A percentile compares a stretch with the other conserved stretches of the same genome.
Conservation (phyloP, 108 stramenopile genomes). For the Cyclotella cryptica region DNA sequence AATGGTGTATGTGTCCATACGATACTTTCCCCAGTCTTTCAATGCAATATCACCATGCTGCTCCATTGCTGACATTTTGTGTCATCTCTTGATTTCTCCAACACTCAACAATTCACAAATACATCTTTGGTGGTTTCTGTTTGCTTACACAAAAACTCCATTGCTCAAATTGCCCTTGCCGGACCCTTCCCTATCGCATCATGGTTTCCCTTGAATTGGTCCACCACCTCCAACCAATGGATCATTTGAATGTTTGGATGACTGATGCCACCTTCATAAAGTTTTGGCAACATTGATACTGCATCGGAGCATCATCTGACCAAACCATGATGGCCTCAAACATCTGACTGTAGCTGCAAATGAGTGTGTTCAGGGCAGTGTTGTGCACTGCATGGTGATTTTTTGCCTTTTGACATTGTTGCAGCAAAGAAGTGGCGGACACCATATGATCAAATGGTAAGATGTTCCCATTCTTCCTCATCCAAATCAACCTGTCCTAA, state of each 20-base stretch:
- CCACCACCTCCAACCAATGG: too few relatives aligned
- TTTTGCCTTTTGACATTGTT: too few relatives aligned
- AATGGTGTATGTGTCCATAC: too few relatives aligned
- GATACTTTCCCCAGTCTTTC: too few relatives aligned
- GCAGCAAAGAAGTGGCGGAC: too few relatives aligned
- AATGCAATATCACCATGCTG: neutral
- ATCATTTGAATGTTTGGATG: neutral
- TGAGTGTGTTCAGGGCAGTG: conserved; percentile 11
- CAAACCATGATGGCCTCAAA: conserved; percentile 12
- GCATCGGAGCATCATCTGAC: conserved; percentile 27
- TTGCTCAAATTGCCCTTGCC: neutral
- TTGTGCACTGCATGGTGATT: conserved; percentile 33
- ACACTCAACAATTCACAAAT: conserved; percentile 17
- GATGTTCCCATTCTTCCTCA: too few relatives aligned
- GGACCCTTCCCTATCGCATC: conserved; percentile 28
- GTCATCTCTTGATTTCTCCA: too few relatives aligned
- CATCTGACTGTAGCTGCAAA: neutral
- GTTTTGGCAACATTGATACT: conserved; percentile 3
- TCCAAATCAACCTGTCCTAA: neutral
- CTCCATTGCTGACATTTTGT: neutral
- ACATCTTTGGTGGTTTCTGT: neutral
- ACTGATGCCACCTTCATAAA: conserved; percentile 26
- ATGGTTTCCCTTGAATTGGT: too few relatives aligned
- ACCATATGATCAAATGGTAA: too few relatives aligned
- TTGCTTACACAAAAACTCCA: neutral